Evolutionary conservation across 495 filamentous ascomycete genomes (phyloP).

Genomic region (Hyaloscypha hepaticicola): DNA sequence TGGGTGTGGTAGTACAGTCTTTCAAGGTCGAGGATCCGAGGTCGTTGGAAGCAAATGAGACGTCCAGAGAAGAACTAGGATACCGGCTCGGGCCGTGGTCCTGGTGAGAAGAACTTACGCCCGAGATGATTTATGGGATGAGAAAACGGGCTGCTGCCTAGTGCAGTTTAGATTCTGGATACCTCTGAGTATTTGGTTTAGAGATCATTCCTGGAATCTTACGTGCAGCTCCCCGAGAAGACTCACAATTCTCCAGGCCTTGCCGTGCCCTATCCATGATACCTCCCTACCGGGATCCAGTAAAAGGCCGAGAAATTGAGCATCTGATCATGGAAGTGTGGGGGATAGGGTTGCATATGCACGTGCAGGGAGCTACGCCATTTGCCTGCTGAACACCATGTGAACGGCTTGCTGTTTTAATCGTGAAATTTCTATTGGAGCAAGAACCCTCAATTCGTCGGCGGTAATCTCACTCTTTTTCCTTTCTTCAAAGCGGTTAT

Average conservation of each 20-base stretch:
- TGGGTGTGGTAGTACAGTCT: conserved; percentile 1
- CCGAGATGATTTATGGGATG: not conserved
- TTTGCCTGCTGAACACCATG: not conserved
- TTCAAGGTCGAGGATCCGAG: not conserved
- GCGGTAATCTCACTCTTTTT: not conserved
- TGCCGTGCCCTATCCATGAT: not conserved
- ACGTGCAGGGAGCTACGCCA: not conserved
- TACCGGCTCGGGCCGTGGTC: not conserved
- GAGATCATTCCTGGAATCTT: not conserved
- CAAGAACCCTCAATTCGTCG: not conserved
- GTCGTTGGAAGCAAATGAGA: not conserved
- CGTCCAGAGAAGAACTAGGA: not conserved
- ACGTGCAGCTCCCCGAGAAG: too few relatives aligned
- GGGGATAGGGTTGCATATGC: not conserved
- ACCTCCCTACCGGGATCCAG: not conserved
- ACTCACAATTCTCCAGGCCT: not conserved
- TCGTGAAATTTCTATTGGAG: not conserved
- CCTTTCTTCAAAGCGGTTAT: too few relatives aligned
- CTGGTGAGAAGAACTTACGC: not conserved
- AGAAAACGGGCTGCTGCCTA: not conserved
- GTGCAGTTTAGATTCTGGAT: not conserved
- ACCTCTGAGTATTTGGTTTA: not conserved
- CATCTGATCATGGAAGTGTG: conserved; percentile 5
- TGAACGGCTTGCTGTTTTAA: not conserved
- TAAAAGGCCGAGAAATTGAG: not conserved